These are phyloP conservation scores for Sordariomycetes sp. DNA, from an alignment of 2,329 filamentous ascomycete species.

Conservation along the genomic window DNA sequence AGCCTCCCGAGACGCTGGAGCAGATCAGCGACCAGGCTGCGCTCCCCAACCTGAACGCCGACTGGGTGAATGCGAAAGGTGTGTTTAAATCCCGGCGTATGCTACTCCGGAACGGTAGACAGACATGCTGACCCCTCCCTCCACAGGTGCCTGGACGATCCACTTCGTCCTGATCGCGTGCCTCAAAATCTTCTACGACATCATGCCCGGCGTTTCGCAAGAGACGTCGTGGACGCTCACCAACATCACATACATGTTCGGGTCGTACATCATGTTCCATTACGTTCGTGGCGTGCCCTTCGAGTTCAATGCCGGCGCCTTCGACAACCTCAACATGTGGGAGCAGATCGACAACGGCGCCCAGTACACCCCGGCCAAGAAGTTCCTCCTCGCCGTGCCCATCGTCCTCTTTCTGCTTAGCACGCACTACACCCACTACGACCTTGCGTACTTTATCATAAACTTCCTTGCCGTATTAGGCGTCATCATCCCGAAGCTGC, in stretches of 20 bases:
- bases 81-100: neutral
- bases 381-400: conserved; percentile 89
- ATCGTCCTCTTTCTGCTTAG: conserved; percentile 91
- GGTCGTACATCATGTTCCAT: conserved; percentile 99
- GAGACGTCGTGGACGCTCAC: conserved; percentile 98
- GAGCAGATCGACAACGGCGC: conserved; percentile 99
- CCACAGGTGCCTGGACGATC: conserved; percentile 87
- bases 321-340: conserved; percentile 99
- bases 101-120: too few relatives aligned
- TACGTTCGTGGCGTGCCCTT: conserved; percentile 96
- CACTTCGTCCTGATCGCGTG: conserved; percentile 84
- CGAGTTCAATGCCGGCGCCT: conserved; percentile 96
- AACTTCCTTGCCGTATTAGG: conserved; percentile 87
- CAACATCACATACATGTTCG: conserved; percentile 98
- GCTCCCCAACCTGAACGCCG: conserved; percentile 88
- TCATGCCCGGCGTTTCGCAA: conserved; percentile 89
- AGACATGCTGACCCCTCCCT: neutral
- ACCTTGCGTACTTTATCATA: conserved; percentile 91
- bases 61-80: conserved; percentile 99
- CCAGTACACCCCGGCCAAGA: conserved; percentile 97
- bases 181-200: conserved; percentile 94
- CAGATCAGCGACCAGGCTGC: conserved; percentile 95
- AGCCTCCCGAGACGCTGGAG: conserved; percentile 91
- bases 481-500: conserved; percentile 92
- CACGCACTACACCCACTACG: conserved; percentile 98